Evolutionary conservation across 2,329 filamentous ascomycete genomes (phyloP).

Genomic region (Lasiodiplodia sp.): DNA sequence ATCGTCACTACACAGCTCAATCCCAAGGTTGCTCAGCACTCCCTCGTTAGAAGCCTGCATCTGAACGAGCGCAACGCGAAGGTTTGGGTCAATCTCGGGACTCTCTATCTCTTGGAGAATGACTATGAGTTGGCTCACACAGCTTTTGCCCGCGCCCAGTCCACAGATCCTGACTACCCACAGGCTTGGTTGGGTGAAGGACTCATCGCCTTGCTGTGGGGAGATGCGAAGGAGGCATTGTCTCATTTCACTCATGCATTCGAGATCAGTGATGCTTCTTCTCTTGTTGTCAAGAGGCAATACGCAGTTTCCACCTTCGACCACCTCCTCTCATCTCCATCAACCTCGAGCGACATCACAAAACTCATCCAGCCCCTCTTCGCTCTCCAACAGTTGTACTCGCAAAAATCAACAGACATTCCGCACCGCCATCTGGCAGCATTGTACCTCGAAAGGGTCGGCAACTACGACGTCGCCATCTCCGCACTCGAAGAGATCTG

Average conservation of each 20-base stretch:
- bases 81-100: conserved; percentile 90
- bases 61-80: conserved; percentile 86
- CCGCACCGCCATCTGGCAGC: conserved; percentile 79
- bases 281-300: conserved; percentile 75
- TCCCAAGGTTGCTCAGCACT: conserved; percentile 87
- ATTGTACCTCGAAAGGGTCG: conserved; percentile 81
- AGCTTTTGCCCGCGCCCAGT: conserved; percentile 89
- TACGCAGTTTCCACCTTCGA: conserved; percentile 87
- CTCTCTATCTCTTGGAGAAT: conserved; percentile 82
- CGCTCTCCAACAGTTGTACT: conserved; percentile 80
- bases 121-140: conserved; percentile 88
- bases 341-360: conserved; percentile 60
- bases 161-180: conserved; percentile 90
- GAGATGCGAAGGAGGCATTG: conserved; percentile 78
- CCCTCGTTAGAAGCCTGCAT: conserved; percentile 90
- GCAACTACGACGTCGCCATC: conserved; percentile 71
- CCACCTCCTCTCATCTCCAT: conserved; percentile 68
- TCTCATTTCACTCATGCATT: conserved; percentile 92
- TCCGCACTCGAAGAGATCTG: conserved; percentile 72
- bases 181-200: conserved; percentile 95
- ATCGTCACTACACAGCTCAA: conserved; percentile 88
- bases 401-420: conserved; percentile 73
- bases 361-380: conserved; percentile 85
- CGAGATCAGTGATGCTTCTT: conserved; percentile 84
- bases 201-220: conserved; percentile 78